Evolutionary conservation across 2,329 filamentous ascomycete species (phyloP), one percentile per base, ranked within the genome.

Genomic region (Cyclaneusma minus): DNA sequence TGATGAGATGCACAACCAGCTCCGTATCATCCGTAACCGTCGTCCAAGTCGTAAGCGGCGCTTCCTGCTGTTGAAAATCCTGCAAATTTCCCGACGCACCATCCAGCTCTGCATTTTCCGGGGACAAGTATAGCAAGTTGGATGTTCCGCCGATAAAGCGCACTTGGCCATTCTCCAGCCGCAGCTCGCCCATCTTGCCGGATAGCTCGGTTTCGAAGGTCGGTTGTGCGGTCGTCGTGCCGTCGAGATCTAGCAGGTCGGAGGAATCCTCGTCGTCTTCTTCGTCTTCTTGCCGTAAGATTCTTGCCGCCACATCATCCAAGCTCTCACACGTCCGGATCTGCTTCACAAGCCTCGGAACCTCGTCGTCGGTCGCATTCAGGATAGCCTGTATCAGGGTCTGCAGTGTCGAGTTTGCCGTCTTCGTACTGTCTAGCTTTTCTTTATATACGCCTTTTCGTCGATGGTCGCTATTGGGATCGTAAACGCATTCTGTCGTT

Each of bases 361-460:
- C 84, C 30, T 89, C 80, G 4, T 92, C 81, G 48, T 95, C 87
- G 12, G 79, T 66, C 23, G 81, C 84, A 50, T 93, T 94, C 26
- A 95, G 61, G 26, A 98, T 83, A 24, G 87, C 84, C 44, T 94
- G 82, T 35, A 95, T 73, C 19, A 95, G 60, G n/a, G 84, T 84
- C 48, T 94, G 82, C 29, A 95, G 59, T 1, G 87, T 95, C 18
- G 82, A 81, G 43, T 76, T 83, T 35, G 73, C 73, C 13, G 84
- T 85, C 55, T 91, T 91, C 49, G 87, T 65, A 45, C 70, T 82
- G 50, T 93, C 85, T 13, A 79, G 71, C 50, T 93, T 89, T 52
- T 93, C 84, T 45, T 87, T 85, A 51, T 95, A 95, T 25, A 95
- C 89, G 33, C 89, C 89, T 50, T 95, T 95, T 26, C 89, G 76